A percentile compares a stretch with the other conserved stretches of the same genome.
These are phyloP conservation scores for Beauveria rudraprayagi DNA, from an alignment of 2,329 filamentous ascomycete species.

Conservation along the genomic window DNA sequence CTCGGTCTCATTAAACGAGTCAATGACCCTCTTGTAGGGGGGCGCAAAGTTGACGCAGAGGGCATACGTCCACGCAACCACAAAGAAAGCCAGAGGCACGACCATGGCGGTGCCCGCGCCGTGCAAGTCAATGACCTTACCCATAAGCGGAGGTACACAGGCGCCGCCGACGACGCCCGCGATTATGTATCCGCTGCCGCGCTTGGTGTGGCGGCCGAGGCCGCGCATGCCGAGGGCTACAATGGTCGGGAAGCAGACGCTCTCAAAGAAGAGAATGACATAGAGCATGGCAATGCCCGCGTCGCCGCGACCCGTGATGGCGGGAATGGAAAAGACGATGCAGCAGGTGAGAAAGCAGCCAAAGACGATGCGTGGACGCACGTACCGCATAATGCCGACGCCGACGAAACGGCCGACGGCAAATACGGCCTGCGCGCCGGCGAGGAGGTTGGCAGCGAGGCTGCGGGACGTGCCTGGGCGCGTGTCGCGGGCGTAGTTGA, in stretches of 20 bases:
- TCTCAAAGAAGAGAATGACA: slow-evolving; percentile 69
- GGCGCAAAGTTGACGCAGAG: slow-evolving; percentile 59
- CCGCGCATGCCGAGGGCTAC: slow-evolving; percentile 70
- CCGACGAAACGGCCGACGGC: slow-evolving; percentile 65
- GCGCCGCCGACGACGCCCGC: slow-evolving; percentile 67
- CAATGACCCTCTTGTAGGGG: slow-evolving; percentile 53
- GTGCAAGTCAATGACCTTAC: slow-evolving; percentile 56
- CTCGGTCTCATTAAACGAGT: slow-evolving; percentile 43
- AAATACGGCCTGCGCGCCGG: slow-evolving; percentile 66
- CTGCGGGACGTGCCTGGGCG: slow-evolving; percentile 41
- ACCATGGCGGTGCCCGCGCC: slow-evolving; percentile 56
- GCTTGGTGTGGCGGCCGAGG: slow-evolving; percentile 68
- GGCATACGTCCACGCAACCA: slow-evolving; percentile 48
- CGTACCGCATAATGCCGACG: slow-evolving; percentile 56
- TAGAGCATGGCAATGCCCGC: slow-evolving; percentile 54
- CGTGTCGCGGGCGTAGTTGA: slow-evolving; percentile 63
- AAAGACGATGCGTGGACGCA: slow-evolving; percentile 61
- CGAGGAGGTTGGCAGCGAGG: slow-evolving; percentile 58
- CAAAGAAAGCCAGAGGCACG: slow-evolving; percentile 55
- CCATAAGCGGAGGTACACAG: slow-evolving; percentile 63
- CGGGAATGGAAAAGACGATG: slow-evolving; percentile 52
- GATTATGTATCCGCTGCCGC: slow-evolving; percentile 62
- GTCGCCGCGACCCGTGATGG: slow-evolving; percentile 39
- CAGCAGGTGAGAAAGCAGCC: slow-evolving; percentile 54
- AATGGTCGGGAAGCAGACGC: slow-evolving; percentile 74